phyloP scores from a whole-genome alignment of 2,329 filamentous ascomycete species.

The Trichoderma hamatum region DNA sequence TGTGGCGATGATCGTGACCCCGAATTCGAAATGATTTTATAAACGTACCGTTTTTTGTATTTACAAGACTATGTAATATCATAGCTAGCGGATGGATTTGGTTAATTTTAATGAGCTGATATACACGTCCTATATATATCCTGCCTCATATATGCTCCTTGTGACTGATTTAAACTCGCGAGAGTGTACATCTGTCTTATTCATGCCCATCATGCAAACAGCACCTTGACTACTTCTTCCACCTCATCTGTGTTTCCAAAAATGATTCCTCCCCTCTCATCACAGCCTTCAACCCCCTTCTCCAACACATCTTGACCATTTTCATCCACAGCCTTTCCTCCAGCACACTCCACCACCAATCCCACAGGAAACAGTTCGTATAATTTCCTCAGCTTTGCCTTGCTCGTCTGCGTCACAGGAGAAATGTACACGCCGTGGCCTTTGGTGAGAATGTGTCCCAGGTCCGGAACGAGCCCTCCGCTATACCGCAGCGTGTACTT shows the following conservation, averaged over 20 bases:
- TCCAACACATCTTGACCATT: slow-evolving; percentile 48
- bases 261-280: slow-evolving; percentile 54
- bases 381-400: slow-evolving; percentile 60
- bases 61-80: not conserved
- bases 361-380: slow-evolving; percentile 65
- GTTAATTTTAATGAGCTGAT: not conserved
- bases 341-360: slow-evolving; percentile 62
- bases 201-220: slow-evolving; percentile 24
- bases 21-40: slow-evolving; percentile 62
- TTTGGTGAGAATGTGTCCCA: slow-evolving; percentile 62
- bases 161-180: not conserved
- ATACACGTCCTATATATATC: not conserved
- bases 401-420: slow-evolving; percentile 54
- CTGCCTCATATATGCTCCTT: not conserved
- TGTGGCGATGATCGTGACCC: slow-evolving; percentile 67
- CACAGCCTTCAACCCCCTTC: slow-evolving; percentile 43
- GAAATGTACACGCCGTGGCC: slow-evolving; percentile 64
- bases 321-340: slow-evolving; percentile 56
- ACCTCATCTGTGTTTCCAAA: slow-evolving; percentile 57
- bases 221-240: slow-evolving; percentile 37
- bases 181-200: not conserved
- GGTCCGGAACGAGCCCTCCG: slow-evolving; percentile 63
- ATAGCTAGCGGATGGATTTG: not conserved
- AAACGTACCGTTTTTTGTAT: not conserved
- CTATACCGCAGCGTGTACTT: slow-evolving; percentile 63